These are phyloP conservation scores for Dioscorea alata DNA, from an alignment of 106 monocot species.

Conservation along the genomic window DNA sequence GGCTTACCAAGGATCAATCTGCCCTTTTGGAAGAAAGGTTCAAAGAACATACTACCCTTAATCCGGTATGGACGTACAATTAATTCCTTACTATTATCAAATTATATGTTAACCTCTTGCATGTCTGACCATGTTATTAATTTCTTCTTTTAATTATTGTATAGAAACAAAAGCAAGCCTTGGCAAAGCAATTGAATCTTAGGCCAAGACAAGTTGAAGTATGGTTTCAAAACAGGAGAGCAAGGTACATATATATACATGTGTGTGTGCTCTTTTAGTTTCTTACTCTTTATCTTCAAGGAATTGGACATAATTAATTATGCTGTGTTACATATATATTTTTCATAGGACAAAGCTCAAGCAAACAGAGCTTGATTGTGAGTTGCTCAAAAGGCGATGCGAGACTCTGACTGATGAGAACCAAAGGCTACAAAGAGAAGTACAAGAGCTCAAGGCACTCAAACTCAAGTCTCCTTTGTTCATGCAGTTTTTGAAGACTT, in stretches of 20 bases:
- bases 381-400: slow-evolving; percentile 27
- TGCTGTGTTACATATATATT: neutral
- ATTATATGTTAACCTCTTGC: neutral
- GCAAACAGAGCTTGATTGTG: slow-evolving; percentile 42
- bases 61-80: slow-evolving; percentile 16
- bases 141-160: neutral
- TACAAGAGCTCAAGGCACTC: slow-evolving; percentile 22
- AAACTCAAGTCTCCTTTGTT: neutral
- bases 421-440: slow-evolving; percentile 30
- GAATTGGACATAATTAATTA: neutral
- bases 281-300: neutral
- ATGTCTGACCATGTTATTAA: neutral
- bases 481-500: slow-evolving; percentile 9
- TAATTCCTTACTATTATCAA: neutral
- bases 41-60: slow-evolving; percentile 27
- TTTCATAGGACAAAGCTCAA: slow-evolving; percentile 35
- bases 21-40: slow-evolving; percentile 34
- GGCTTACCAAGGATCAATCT: slow-evolving; percentile 38
- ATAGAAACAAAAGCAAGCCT: slow-evolving; percentile 37
- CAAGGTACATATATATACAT: slow-evolving; percentile 13
- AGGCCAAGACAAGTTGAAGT: slow-evolving; percentile 45
- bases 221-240: slow-evolving; percentile 49
- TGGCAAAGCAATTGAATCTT: slow-evolving; percentile 35
- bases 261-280: neutral
- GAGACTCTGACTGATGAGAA: slow-evolving; percentile 36